Conservation (phyloP, 2,329 filamentous ascomycete genomes). For the Pezizomycotina sp. region DNA sequence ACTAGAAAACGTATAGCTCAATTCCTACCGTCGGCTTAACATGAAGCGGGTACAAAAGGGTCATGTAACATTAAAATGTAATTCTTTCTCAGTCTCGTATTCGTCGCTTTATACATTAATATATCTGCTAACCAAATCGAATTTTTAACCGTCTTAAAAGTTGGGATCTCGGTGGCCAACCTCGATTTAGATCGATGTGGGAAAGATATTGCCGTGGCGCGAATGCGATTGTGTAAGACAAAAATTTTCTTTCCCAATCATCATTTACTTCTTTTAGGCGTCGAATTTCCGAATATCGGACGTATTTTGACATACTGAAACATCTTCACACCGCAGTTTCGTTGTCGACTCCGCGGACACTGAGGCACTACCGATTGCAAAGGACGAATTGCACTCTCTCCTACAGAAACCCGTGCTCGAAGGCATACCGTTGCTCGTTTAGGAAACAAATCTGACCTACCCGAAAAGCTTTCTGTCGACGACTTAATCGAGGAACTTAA, state of each 20-base stretch:
- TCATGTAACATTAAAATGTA: slow-evolving; percentile 95
- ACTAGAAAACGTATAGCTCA: slow-evolving; percentile 46
- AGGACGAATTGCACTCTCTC: slow-evolving; percentile 79
- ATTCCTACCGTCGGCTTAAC: slow-evolving; percentile 98
- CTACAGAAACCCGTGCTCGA: slow-evolving; percentile 70
- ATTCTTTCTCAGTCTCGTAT: slow-evolving; percentile 26
- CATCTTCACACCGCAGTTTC: slow-evolving; percentile 39
- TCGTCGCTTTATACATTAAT: slow-evolving; percentile 2
- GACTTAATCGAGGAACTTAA: slow-evolving; percentile 88
- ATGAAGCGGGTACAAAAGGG: slow-evolving; percentile 97
- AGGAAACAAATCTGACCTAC: slow-evolving; percentile 92
- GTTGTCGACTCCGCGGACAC: slow-evolving; percentile 92
- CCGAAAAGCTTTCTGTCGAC: slow-evolving; percentile 80
- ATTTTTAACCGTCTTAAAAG: too few relatives aligned
- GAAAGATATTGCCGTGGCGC: slow-evolving; percentile 95
- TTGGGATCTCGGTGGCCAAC: slow-evolving; percentile 96
- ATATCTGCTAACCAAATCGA: slow-evolving; percentile 1
- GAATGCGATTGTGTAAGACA: slow-evolving; percentile 83
- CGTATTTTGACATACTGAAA: slow-evolving; percentile 24
- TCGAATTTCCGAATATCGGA: neutral
- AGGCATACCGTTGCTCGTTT: slow-evolving; percentile 84
- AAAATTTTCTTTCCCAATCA: slow-evolving; percentile 3
- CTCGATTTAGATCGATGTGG: slow-evolving; percentile 97
- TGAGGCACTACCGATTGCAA: slow-evolving; percentile 56
- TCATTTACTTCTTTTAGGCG: neutral